Evolutionary conservation across 2,329 filamentous ascomycete species (phyloP).

Genomic region (Claviceps sp.): DNA sequence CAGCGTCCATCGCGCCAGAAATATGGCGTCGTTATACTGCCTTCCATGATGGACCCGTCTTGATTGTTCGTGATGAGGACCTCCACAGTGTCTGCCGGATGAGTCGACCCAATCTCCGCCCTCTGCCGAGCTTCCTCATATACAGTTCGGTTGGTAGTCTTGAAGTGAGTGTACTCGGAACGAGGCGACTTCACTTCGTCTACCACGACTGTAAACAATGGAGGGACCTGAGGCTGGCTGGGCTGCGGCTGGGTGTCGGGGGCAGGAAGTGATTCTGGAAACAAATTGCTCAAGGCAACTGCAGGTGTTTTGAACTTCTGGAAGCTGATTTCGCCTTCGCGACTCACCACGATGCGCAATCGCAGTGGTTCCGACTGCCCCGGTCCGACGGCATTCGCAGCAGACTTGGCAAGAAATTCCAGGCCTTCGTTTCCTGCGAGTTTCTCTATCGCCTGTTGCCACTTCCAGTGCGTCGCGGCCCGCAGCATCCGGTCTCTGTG

Average conservation of each 20-base stretch:
- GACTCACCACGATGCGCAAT: constrained; percentile 41
- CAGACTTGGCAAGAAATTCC: constrained; percentile 18
- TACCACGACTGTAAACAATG: constrained; percentile 29
- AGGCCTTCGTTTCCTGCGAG: constrained; percentile 36
- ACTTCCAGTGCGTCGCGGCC: constrained; percentile 43
- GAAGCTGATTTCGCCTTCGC: constrained; percentile 32
- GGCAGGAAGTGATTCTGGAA: constrained; percentile 40
- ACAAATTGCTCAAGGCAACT: constrained; percentile 37
- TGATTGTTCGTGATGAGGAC: constrained; percentile 57
- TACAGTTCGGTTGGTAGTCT: constrained; percentile 61
- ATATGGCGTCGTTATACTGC: constrained; percentile 70
- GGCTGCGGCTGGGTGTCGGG: constrained; percentile 18
- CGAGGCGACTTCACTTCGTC: constrained; percentile 27
- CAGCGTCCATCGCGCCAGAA: constrained; percentile 61
- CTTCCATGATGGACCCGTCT: constrained; percentile 64
- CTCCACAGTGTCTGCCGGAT: constrained; percentile 42
- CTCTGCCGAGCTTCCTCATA: constrained; percentile 60
- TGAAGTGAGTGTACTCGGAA: constrained; percentile 66
- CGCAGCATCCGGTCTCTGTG: constrained; percentile 68
- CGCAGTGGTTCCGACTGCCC: constrained; percentile 26
- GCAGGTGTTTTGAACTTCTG: constrained; percentile 23
- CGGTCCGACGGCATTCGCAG: constrained; percentile 23
- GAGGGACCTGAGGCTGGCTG: constrained; percentile 14
- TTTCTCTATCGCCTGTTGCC: constrained; percentile 30
- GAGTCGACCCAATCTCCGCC: constrained; percentile 41